Percentiles rank a stretch among this genome's conserved stretches.
Conservation (phyloP, 2,329 filamentous ascomycete species). For the Talaromyces sp. region DNA sequence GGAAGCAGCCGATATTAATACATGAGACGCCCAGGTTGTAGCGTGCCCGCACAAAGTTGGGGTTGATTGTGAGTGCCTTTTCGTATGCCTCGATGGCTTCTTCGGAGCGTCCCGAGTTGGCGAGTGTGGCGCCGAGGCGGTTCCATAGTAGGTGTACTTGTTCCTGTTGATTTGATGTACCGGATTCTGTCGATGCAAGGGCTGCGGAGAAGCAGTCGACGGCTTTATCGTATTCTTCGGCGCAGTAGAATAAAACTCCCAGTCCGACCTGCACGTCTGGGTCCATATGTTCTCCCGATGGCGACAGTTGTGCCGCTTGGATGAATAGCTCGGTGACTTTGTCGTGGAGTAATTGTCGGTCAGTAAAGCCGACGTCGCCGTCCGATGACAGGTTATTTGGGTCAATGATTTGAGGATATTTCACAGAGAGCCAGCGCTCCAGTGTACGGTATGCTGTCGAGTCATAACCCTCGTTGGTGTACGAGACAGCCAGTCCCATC, state of each 20-base stretch:
- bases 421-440: constrained; percentile 92
- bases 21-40: constrained; percentile 96
- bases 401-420: constrained; percentile 78
- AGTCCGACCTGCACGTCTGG: constrained; percentile 96
- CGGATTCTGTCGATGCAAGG: constrained; percentile 76
- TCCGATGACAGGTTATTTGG: constrained; percentile 66
- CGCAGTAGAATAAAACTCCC: constrained; percentile 94
- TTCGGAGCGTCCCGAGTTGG: constrained; percentile 87
- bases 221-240: constrained; percentile 96
- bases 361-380: constrained; percentile 88
- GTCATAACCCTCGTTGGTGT: constrained; percentile 98
- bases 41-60: constrained; percentile 93
- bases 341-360: constrained; percentile 81
- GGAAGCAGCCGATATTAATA: constrained; percentile 95
- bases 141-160: constrained; percentile 97
- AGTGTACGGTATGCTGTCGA: constrained; percentile 92
- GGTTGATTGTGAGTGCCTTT: constrained; percentile 78
- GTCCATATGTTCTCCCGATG: constrained; percentile 91
- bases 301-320: constrained; percentile 82
- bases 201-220: constrained; percentile 97
- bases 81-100: constrained; percentile 97
- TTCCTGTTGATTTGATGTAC: constrained; percentile 73
- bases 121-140: constrained; percentile 87
- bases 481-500: constrained; percentile 93
- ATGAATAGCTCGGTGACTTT: constrained; percentile 90